Evolutionary conservation across 2,329 filamentous ascomycete genomes (phyloP).

Genomic region (Anthostomella pinea): DNA sequence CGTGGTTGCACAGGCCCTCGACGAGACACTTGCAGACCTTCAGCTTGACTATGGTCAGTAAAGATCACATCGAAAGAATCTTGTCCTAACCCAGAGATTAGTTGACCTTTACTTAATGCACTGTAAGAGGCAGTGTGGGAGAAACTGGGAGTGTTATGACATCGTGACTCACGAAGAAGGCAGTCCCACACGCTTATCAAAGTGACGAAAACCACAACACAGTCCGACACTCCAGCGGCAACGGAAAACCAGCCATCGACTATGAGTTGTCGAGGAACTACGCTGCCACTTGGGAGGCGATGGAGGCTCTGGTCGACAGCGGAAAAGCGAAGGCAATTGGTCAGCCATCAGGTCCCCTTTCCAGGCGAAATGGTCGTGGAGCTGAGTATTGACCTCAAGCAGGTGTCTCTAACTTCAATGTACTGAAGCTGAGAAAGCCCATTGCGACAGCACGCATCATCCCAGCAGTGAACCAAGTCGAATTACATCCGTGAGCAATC

Average conservation of each 20-base stretch:
- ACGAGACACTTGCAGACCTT: neutral
- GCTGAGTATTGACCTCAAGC: neutral
- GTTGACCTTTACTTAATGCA: slow-evolving; percentile 18
- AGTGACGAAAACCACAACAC: slow-evolving; percentile 11
- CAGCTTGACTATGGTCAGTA: neutral
- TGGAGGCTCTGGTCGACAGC: slow-evolving; percentile 14
- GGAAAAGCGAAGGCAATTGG: slow-evolving; percentile 14
- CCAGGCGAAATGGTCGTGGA: too few relatives aligned
- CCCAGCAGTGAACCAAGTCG: slow-evolving; percentile 14
- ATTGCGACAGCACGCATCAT: slow-evolving; percentile 8
- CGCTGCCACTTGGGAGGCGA: slow-evolving; percentile 13
- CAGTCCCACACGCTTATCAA: slow-evolving; percentile 14
- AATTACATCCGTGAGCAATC: slow-evolving; percentile 14
- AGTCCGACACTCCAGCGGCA: slow-evolving; percentile 8
- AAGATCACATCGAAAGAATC: neutral
- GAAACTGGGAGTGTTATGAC: neutral
- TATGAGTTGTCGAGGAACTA: slow-evolving; percentile 11
- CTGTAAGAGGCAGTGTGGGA: slow-evolving; percentile 8
- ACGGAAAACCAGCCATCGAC: slow-evolving; percentile 12
- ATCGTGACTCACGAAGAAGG: slow-evolving; percentile 5
- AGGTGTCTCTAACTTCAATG: slow-evolving; percentile 14
- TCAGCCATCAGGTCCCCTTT: too few relatives aligned
- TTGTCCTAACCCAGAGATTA: slow-evolving; percentile 10
- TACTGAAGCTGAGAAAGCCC: slow-evolving; percentile 11
- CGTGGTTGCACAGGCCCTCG: slow-evolving; percentile 10